These are phyloP conservation scores for Mycena venus DNA, from an alignment of 768 basidiomycete species.

Conservation along the genomic window DNA sequence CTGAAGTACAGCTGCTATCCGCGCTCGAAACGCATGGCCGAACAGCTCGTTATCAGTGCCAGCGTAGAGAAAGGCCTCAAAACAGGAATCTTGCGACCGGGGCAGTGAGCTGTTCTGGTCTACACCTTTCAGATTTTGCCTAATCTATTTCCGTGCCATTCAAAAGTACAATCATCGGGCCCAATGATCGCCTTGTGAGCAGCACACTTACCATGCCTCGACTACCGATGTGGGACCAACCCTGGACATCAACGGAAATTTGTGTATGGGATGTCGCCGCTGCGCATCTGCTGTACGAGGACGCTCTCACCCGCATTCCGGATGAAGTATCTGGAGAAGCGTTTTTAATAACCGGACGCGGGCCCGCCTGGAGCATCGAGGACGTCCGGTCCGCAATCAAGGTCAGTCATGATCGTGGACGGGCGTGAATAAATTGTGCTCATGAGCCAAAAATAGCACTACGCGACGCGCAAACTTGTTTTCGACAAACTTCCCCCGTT, in stretches of 20 bases:
- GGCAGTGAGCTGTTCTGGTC: constrained; percentile 39
- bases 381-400: constrained; percentile 46
- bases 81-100: constrained; percentile 56
- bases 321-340: constrained; percentile 46
- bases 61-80: constrained; percentile 60
- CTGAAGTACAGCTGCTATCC: constrained; percentile 62
- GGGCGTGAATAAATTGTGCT: not conserved
- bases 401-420: constrained; percentile 31
- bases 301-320: constrained; percentile 41
- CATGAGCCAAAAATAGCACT: constrained; percentile 36
- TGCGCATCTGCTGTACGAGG: constrained; percentile 48
- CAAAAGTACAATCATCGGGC: constrained; percentile 48
- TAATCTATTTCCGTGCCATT: not conserved
- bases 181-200: constrained; percentile 47
- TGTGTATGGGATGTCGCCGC: constrained; percentile 53
- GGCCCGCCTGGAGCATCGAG: constrained; percentile 45
- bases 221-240: constrained; percentile 47
- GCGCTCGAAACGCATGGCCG: constrained; percentile 66
- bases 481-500: constrained; percentile 45
- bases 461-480: constrained; percentile 42
- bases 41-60: constrained; percentile 66
- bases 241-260: constrained; percentile 44
- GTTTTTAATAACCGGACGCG: constrained; percentile 50
- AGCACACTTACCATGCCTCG: constrained; percentile 47
- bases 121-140: not conserved